These are phyloP conservation scores for Akebia trifoliata DNA, from an alignment of 164 flowering plant genomes.

Conservation along the genomic window DNA sequence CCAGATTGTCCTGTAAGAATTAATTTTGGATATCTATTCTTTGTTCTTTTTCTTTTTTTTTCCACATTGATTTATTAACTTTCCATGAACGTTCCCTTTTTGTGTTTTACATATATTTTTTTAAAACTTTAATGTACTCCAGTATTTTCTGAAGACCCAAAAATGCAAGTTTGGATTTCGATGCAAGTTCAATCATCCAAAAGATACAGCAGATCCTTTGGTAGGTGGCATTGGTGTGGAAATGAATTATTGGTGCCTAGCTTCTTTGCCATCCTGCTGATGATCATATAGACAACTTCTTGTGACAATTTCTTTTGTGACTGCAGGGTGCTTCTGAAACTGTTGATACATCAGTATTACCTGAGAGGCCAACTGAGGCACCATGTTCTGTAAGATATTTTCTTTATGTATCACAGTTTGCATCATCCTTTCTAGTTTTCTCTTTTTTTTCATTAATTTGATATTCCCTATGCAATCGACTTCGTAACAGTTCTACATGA, in stretches of 20 bases:
- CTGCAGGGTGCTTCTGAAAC: constrained; percentile 38
- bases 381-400: constrained; percentile 67
- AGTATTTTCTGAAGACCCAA: constrained; percentile 93
- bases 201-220: constrained; percentile 34
- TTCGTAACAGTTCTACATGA: constrained; percentile 69
- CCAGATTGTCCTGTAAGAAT: constrained; percentile 93
- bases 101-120: neutral
- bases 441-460: constrained; percentile 6
- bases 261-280: neutral
- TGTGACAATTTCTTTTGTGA: constrained; percentile 6
- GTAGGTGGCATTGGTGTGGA: constrained; percentile 27
- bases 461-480: neutral
- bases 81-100: neutral
- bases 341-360: constrained; percentile 43
- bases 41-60: neutral
- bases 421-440: neutral
- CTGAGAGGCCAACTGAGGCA: constrained; percentile 89
- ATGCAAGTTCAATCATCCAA: constrained; percentile 98
- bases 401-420: neutral
- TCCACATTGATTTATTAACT: neutral
- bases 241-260: neutral
- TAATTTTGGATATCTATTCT: neutral
- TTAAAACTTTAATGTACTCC: constrained; percentile 24
- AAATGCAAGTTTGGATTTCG: constrained; percentile 81
- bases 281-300: neutral